Conservation (phyloP, 2,329 filamentous ascomycete species). For the Diaporthe eres region DNA sequence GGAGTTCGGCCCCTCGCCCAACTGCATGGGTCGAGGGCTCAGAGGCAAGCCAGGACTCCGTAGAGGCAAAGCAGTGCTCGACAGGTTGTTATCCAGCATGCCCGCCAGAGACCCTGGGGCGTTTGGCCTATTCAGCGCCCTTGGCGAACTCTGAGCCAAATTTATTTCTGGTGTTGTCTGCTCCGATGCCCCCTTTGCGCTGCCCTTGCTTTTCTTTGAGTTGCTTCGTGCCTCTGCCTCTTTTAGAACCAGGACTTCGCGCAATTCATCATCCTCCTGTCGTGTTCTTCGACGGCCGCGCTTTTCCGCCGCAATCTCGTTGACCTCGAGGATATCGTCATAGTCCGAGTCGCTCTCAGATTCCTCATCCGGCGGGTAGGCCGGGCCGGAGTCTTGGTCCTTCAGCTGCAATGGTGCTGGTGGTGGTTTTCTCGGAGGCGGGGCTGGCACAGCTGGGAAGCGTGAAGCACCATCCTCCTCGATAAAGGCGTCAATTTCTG, state of each 20-base stretch:
- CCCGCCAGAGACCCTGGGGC: slow-evolving; percentile 61
- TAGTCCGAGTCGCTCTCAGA: slow-evolving; percentile 83
- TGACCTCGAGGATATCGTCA: slow-evolving; percentile 80
- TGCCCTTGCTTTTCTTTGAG: slow-evolving; percentile 79
- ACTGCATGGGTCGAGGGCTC: slow-evolving; percentile 70
- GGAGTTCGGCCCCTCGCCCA: slow-evolving; percentile 69
- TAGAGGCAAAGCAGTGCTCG: slow-evolving; percentile 58
- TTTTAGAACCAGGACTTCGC: slow-evolving; percentile 76
- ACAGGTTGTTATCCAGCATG: slow-evolving; percentile 58
- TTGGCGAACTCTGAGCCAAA: slow-evolving; percentile 55
- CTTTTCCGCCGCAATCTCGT: slow-evolving; percentile 71
- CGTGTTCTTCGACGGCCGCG: slow-evolving; percentile 87
- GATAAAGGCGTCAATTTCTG: slow-evolving; percentile 57
- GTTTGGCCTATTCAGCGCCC: slow-evolving; percentile 54
- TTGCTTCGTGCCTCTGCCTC: slow-evolving; percentile 79
- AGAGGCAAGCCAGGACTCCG: slow-evolving; percentile 72
- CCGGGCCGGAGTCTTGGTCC: slow-evolving; percentile 52
- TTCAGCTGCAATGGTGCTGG: slow-evolving; percentile 86
- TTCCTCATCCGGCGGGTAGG: slow-evolving; percentile 65
- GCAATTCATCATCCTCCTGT: slow-evolving; percentile 86
- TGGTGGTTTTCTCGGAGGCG: slow-evolving; percentile 83
- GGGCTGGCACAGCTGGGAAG: slow-evolving; percentile 67
- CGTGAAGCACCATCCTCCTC: slow-evolving; percentile 61
- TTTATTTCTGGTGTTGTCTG: slow-evolving; percentile 51
- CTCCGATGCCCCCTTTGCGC: slow-evolving; percentile 62